phyloP scores from a whole-genome alignment of 306 rosid genomes.

The Oemleria cerasiformis region DNA sequence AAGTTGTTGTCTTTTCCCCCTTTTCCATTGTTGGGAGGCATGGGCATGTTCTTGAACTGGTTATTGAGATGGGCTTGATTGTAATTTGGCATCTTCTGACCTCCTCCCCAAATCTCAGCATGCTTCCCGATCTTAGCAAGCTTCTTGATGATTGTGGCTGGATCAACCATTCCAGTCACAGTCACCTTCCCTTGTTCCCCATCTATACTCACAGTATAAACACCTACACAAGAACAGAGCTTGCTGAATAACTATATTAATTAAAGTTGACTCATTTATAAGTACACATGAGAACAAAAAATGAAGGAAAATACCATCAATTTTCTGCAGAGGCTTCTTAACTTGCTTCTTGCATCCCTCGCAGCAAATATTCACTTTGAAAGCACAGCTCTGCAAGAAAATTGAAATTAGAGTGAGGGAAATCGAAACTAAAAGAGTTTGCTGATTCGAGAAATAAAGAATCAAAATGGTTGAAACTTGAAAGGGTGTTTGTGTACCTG shows the following conservation, averaged over 20 bases:
- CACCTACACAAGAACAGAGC: constrained; percentile 34
- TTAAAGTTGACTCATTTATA: not conserved
- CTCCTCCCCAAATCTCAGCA: constrained; percentile 65
- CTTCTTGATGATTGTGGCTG: constrained; percentile 47
- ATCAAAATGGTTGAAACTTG: constrained; percentile 1
- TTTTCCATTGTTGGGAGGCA: constrained; percentile 41
- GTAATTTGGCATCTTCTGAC: constrained; percentile 35
- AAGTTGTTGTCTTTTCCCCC: constrained; percentile 44
- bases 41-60: constrained; percentile 62
- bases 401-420: constrained; percentile 5
- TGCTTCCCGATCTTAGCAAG: constrained; percentile 60
- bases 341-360: constrained; percentile 86
- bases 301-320: constrained; percentile 59
- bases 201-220: constrained; percentile 43
- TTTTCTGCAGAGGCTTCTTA: constrained; percentile 75
- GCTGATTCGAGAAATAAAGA: not conserved
- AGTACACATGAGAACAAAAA: not conserved
- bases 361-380: constrained; percentile 78
- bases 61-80: constrained; percentile 37
- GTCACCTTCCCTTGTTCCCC: constrained; percentile 57
- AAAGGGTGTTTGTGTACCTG: constrained; percentile 50
- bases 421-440: not conserved
- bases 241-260: not conserved
- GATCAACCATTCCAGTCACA: constrained; percentile 60
- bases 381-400: constrained; percentile 58